A percentile compares a stretch with the other conserved stretches of the same genome.
phyloP scores from a whole-genome alignment of 2,329 filamentous ascomycete species.

The Gliomastix tumulicola region DNA sequence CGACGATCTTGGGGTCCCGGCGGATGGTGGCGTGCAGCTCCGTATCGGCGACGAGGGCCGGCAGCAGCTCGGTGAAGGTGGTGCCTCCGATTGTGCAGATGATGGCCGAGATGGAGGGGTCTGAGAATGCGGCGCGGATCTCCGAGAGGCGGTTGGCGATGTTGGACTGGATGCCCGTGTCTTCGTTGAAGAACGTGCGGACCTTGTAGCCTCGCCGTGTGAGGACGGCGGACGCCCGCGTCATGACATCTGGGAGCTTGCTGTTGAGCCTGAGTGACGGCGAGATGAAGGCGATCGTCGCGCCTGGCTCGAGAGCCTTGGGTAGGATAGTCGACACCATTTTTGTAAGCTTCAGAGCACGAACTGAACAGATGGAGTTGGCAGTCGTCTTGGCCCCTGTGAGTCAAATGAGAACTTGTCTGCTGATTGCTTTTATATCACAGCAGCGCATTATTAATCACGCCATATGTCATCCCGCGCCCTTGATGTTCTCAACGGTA shows the following conservation, averaged over 20 bases:
- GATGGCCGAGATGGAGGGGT: slow-evolving; percentile 24
- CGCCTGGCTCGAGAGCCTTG: slow-evolving; percentile 21
- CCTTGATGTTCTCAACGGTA: too few species aligned
- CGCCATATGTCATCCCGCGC: too few species aligned
- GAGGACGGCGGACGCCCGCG: slow-evolving; percentile 20
- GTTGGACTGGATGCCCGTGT: slow-evolving; percentile 19
- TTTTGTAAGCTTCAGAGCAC: too few species aligned
- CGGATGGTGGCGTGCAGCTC: slow-evolving; percentile 23
- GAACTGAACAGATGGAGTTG: too few species aligned
- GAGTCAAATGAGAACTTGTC: too few species aligned
- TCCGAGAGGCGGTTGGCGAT: slow-evolving; percentile 28
- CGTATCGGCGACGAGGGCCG: slow-evolving; percentile 24
- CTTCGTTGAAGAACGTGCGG: slow-evolving; percentile 19
- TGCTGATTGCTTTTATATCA: too few species aligned
- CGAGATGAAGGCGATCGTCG: slow-evolving; percentile 30
- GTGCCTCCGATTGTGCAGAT: slow-evolving; percentile 31
- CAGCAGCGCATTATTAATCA: too few species aligned
- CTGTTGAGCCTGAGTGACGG: slow-evolving; percentile 29
- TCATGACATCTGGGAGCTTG: slow-evolving; percentile 15
- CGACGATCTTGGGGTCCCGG: slow-evolving; percentile 29
- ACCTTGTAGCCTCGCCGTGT: slow-evolving; percentile 23
- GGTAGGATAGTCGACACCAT: too few species aligned
- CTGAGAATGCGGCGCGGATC: slow-evolving; percentile 27
- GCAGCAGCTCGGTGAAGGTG: slow-evolving; percentile 30
- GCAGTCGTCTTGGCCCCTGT: too few species aligned